Evolutionary conservation across 108 stramenopile genomes (phyloP).

Genomic region (Skeletonema tropicum): DNA sequence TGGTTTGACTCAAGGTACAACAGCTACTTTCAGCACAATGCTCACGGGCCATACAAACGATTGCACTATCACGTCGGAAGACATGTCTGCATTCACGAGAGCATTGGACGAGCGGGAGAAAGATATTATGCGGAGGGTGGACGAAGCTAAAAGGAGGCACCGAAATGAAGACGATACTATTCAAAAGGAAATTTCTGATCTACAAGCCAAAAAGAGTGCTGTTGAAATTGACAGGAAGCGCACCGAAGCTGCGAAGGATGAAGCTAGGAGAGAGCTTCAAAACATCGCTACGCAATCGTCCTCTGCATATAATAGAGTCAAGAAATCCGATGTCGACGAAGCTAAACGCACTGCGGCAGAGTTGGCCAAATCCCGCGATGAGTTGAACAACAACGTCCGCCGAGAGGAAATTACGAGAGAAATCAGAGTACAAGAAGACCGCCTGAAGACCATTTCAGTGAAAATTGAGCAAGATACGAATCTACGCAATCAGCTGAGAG

Average conservation of each 20-base stretch:
- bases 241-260: constrained; percentile 39
- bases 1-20: constrained; percentile 49
- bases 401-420: constrained; percentile 73
- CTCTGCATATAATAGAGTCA: constrained; percentile 33
- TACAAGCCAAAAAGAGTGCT: constrained; percentile 59
- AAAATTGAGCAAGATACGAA: constrained; percentile 64
- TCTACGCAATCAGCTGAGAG: constrained; percentile 62
- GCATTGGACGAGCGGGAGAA: constrained; percentile 53
- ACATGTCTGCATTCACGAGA: constrained; percentile 67
- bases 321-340: constrained; percentile 56
- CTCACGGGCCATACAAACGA: constrained; percentile 30
- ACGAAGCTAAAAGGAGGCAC: constrained; percentile 39
- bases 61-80: constrained; percentile 58
- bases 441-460: constrained; percentile 58
- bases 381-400: constrained; percentile 50
- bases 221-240: constrained; percentile 57
- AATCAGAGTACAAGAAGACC: constrained; percentile 71
- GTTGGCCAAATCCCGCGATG: constrained; percentile 36
- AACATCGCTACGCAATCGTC: constrained; percentile 33
- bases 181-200: constrained; percentile 60
- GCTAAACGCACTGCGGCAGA: constrained; percentile 36
- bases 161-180: constrained; percentile 62
- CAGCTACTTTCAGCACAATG: constrained; percentile 30
- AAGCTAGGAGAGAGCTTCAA: constrained; percentile 52
- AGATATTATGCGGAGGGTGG: constrained; percentile 41